Conservation (phyloP, 192 early-diverging fungal genomes). For the Umbelopsis sp. region DNA sequence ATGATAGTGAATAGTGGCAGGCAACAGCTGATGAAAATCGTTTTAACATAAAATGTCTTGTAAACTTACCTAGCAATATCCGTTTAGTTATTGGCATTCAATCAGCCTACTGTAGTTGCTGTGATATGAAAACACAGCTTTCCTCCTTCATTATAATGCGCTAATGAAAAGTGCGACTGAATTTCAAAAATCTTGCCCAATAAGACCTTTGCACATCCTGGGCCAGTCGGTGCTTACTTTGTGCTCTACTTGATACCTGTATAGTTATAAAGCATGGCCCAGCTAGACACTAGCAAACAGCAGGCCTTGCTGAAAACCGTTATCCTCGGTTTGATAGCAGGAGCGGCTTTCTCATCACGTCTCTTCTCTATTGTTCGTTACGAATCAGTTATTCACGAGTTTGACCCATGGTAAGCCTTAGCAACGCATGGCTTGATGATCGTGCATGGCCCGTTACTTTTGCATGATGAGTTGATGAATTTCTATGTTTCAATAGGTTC, state of each 20-base stretch:
- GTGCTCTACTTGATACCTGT: slow-evolving; percentile 11
- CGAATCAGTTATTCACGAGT: slow-evolving; percentile 99
- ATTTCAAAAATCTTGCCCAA: slow-evolving; percentile 20
- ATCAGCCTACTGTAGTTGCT: too few relatives aligned
- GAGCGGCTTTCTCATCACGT: slow-evolving; percentile 87
- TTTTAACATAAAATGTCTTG: too few relatives aligned
- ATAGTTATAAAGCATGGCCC: slow-evolving; percentile 31
- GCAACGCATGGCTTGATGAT: not conserved
- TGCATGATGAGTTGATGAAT: too few relatives aligned
- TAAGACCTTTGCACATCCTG: slow-evolving; percentile 18
- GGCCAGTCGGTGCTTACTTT: not conserved
- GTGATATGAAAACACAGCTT: not conserved
- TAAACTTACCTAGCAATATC: too few relatives aligned
- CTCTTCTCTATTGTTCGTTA: slow-evolving; percentile 98
- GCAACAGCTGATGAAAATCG: too few relatives aligned
- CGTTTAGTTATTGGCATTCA: too few relatives aligned
- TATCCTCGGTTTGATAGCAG: slow-evolving; percentile 87
- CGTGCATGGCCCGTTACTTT: too few relatives aligned
- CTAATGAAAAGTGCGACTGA: not conserved
- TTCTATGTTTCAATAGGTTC: slow-evolving; percentile 59
- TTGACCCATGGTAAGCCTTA: slow-evolving; percentile 86
- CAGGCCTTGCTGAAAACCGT: slow-evolving; percentile 75
- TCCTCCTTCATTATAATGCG: not conserved
- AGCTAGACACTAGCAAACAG: slow-evolving; percentile 43
- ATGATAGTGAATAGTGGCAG: too few relatives aligned